phyloP scores from a whole-genome alignment of 2,329 filamentous ascomycete species.

The Colletotrichum musicola region DNA sequence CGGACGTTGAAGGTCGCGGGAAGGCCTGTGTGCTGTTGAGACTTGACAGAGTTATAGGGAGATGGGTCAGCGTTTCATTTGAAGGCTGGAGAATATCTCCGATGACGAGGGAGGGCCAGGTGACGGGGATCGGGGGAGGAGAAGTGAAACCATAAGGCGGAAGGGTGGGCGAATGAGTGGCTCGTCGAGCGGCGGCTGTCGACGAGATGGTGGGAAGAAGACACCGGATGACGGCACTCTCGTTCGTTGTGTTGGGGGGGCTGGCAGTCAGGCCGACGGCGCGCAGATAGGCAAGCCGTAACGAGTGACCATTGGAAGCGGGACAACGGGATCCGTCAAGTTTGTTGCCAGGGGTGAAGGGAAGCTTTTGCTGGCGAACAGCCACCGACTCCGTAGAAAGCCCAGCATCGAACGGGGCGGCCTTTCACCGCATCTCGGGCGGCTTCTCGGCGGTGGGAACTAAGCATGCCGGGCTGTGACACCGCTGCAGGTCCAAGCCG shows the following conservation, averaged over 20 bases:
- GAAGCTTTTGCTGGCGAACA: conserved; percentile 22
- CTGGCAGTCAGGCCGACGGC: not conserved
- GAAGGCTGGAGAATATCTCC: conserved; percentile 27
- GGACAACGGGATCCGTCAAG: not conserved
- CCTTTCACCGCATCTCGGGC: conserved; percentile 38
- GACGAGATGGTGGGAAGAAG: conserved; percentile 23
- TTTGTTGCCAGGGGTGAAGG: conserved; percentile 10
- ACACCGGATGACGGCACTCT: conserved; percentile 27
- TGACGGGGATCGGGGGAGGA: conserved; percentile 27
- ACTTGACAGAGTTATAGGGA: conserved; percentile 1
- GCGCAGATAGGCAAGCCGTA: conserved; percentile 8
- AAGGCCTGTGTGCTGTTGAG: conserved; percentile 18
- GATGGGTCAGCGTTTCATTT: conserved; percentile 34
- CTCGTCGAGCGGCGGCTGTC: conserved; percentile 19
- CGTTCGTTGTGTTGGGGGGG: conserved; percentile 5
- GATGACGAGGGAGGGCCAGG: conserved; percentile 23
- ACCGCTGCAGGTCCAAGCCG: conserved; percentile 35
- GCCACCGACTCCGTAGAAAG: not conserved
- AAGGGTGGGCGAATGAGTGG: conserved; percentile 24
- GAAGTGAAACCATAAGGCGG: conserved; percentile 34
- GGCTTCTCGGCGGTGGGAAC: conserved; percentile 32
- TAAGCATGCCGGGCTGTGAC: conserved; percentile 28
- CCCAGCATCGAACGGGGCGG: conserved; percentile 23
- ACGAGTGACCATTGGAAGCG: conserved; percentile 14
- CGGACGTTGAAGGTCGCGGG: conserved; percentile 7